phyloP scores from a whole-genome alignment of 305 asterid species.

The Fraxinus baroniana region DNA sequence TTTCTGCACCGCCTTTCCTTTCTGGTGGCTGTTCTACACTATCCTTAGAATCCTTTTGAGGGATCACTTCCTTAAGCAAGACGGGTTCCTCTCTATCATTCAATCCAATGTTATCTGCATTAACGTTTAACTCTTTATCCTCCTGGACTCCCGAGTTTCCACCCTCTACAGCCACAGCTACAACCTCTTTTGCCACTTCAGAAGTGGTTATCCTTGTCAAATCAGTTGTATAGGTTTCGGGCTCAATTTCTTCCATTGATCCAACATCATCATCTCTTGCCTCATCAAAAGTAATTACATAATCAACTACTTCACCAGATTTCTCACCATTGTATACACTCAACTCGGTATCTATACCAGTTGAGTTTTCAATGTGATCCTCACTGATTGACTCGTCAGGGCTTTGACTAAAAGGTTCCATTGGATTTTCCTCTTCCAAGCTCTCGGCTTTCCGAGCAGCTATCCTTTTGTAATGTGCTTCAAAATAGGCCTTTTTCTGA shows the following conservation, averaged over 20 bases:
- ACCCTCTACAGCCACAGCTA: constrained; percentile 25
- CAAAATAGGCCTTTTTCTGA: constrained; percentile 90
- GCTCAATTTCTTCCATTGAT: constrained; percentile 23
- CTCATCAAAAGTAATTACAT: constrained; percentile 27
- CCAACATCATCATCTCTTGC: constrained; percentile 25
- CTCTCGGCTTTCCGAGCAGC: constrained; percentile 82
- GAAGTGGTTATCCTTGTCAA: constrained; percentile 4
- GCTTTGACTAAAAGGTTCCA: constrained; percentile 25
- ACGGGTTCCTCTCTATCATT: constrained; percentile 32
- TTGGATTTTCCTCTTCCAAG: constrained; percentile 53
- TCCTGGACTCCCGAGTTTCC: constrained; percentile 31
- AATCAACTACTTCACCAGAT: constrained; percentile 35
- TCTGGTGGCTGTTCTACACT: constrained; percentile 31
- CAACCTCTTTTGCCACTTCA: constrained; percentile 37
- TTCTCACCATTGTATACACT: constrained; percentile 30
- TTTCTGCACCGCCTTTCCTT: constrained; percentile 31
- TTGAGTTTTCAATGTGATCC: constrained; percentile 24
- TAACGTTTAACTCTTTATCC: constrained; percentile 29
- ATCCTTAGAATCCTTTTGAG: constrained; percentile 29
- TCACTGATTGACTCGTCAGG: constrained; percentile 35
- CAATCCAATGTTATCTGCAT: constrained; percentile 23
- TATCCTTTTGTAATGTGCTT: constrained; percentile 86
- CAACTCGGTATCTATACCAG: constrained; percentile 27
- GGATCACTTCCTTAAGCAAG: constrained; percentile 30
- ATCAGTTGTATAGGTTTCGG: constrained; percentile 14